phyloP scores from a whole-genome alignment of 306 rosid species.

The Rubus parviflorus region DNA sequence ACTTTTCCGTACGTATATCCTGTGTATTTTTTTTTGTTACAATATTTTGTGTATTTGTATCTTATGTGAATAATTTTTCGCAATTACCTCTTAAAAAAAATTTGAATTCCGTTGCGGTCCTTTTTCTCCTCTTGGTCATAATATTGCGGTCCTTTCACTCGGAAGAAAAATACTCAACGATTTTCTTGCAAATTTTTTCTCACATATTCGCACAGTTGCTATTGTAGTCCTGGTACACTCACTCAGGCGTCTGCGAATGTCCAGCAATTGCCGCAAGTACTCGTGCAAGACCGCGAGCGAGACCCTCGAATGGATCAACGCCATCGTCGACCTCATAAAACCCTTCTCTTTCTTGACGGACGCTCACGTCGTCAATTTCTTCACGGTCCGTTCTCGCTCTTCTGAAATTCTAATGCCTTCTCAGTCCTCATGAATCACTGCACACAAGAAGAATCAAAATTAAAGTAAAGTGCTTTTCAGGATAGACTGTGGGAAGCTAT shows the following conservation, averaged over 20 bases:
- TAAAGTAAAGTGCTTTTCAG: constrained; percentile 27
- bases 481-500: constrained; percentile 73
- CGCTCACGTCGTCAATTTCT: constrained; percentile 81
- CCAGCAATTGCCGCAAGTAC: constrained; percentile 25
- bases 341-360: constrained; percentile 54
- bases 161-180: too few relatives aligned
- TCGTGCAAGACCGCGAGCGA: constrained; percentile 55
- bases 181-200: too few relatives aligned
- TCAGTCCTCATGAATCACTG: neutral
- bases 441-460: neutral
- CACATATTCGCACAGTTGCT: too few relatives aligned
- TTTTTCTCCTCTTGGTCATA: too few relatives aligned
- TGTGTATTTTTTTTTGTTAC: too few relatives aligned
- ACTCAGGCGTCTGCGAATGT: neutral
- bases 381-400: constrained; percentile 41
- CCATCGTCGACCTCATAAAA: constrained; percentile 57
- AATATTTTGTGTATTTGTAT: too few relatives aligned
- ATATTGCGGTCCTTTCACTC: too few relatives aligned
- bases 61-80: too few relatives aligned
- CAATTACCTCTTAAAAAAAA: too few relatives aligned
- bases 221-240: too few relatives aligned
- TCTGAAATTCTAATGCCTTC: neutral
- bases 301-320: constrained; percentile 66
- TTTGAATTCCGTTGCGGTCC: too few relatives aligned
- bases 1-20: too few relatives aligned